Percentiles rank a stretch among this genome's conserved stretches.
phyloP scores from a whole-genome alignment of 805 yeast genomes.

The Yamadazyma kitorensis region DNA sequence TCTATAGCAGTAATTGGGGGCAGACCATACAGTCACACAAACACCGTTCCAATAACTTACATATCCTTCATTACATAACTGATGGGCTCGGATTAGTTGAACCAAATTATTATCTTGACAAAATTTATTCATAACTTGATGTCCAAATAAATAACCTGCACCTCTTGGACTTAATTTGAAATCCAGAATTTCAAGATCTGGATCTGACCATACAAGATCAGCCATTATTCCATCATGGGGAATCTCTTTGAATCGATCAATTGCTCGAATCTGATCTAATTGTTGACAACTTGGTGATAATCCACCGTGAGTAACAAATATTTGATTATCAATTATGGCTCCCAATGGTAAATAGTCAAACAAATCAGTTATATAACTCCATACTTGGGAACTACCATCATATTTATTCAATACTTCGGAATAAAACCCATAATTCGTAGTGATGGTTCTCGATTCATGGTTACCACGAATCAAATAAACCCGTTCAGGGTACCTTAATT shows the following conservation, averaged over 20 bases:
- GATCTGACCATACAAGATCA: constrained; percentile 97
- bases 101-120: constrained; percentile 72
- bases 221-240: constrained; percentile 99
- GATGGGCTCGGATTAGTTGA: constrained; percentile 91
- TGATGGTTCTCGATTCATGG: constrained; percentile 94
- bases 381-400: constrained; percentile 66
- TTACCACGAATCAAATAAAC: constrained; percentile 86
- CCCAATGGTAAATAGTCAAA: constrained; percentile 88
- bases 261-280: constrained; percentile 83
- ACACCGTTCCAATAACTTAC: constrained; percentile 88
- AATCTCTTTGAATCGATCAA: constrained; percentile 89
- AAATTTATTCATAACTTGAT: constrained; percentile 85
- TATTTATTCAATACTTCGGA: constrained; percentile 91
- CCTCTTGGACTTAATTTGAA: constrained; percentile 93
- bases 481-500: constrained; percentile 83
- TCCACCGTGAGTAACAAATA: constrained; percentile 97
- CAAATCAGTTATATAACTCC: constrained; percentile 87
- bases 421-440: constrained; percentile 96
- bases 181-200: constrained; percentile 77
- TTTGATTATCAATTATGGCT: constrained; percentile 83
- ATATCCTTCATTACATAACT: constrained; percentile 93
- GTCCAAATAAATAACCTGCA: constrained; percentile 96
- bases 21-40: constrained; percentile 96
- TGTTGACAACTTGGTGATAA: constrained; percentile 93
- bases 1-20: constrained; percentile 95